Conservation (phyloP, 176 grass and related monocot genomes). For the Oryza longistaminata region DNA sequence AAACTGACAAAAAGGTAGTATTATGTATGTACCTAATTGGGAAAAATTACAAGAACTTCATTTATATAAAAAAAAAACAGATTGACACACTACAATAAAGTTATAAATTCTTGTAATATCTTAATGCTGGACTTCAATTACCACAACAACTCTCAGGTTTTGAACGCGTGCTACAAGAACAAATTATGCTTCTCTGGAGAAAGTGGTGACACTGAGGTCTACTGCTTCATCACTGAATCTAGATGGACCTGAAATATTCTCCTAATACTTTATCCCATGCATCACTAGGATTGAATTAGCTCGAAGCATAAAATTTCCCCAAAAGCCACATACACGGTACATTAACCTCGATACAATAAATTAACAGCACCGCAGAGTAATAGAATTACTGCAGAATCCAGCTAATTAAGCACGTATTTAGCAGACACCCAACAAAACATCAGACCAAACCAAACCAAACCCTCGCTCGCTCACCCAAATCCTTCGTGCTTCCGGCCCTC, state of each 20-base stretch:
- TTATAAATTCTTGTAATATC: not conserved
- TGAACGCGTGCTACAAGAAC: not conserved
- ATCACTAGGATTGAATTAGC: not conserved
- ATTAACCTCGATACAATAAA: not conserved
- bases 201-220: not conserved
- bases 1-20: conserved; percentile 1
- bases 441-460: conserved; percentile 49
- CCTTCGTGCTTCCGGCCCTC: conserved; percentile 80
- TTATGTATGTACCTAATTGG: not conserved
- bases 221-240: not conserved
- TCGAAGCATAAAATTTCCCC: not conserved
- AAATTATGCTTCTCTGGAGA: not conserved
- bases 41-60: not conserved
- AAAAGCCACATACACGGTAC: not conserved
- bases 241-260: not conserved
- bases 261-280: not conserved
- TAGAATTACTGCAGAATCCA: not conserved
- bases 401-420: not conserved
- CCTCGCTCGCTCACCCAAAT: conserved; percentile 61
- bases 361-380: not conserved
- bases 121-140: not conserved
- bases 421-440: not conserved
- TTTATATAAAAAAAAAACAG: conserved; percentile 27
- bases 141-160: not conserved
- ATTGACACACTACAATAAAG: conserved; percentile 4